Base-by-base conservation (phyloP, 2,329 filamentous ascomycete genomes). In the Trichoderma breve region DNA sequence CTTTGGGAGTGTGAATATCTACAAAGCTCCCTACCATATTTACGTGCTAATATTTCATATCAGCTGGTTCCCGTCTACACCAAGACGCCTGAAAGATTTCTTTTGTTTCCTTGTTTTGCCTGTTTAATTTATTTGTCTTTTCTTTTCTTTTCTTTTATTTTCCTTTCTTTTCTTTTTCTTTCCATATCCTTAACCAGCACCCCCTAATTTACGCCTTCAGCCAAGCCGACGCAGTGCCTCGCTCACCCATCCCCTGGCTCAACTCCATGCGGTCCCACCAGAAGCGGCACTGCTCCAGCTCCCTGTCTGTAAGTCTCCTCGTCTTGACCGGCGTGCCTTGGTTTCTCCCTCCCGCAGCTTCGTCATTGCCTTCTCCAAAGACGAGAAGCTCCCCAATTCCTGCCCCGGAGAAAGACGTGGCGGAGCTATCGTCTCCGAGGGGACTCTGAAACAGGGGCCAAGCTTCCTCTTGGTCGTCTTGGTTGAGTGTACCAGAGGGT, bases 331-430 rank as follows among this genome's bases (percentile, higher is more conserved):
- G 81, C 3, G 80, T 77, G 1, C 87, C 89, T 12, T 71, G 76
- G 26, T 77, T 77, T 39, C 69, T 65, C 73, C 84, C 75, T 73
- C 82, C 76, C 73, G 83, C 80, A 6, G 80, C 78, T 80, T 91
- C 88, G 74, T 89, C 84, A 75, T 91, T 91, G 3, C 87, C 89
- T 51, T 83, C 76, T 2, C 89, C 89, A 79, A 91, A 91, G 3
- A 91, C 82, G 76, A 89, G 80, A 51, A 88, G 75, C 73, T 74
- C 75, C 0, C 82, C 84, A 14, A 77, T 76, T n/a, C 75, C 71
- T 8, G 34, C 74, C 32, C 39, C 65, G 36, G 47, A 63, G 15
- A 30, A 53, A 32, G 36, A 62, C 15, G 85, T 82, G 0, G 28
- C 57, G n/a, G 64, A 63, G 21, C 68, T 26, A 9, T 57, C 74